A percentile compares a stretch with the other conserved stretches of the same genome.
Conservation (phyloP, 139 green algal genomes). For the Asterochloris erici region DNA sequence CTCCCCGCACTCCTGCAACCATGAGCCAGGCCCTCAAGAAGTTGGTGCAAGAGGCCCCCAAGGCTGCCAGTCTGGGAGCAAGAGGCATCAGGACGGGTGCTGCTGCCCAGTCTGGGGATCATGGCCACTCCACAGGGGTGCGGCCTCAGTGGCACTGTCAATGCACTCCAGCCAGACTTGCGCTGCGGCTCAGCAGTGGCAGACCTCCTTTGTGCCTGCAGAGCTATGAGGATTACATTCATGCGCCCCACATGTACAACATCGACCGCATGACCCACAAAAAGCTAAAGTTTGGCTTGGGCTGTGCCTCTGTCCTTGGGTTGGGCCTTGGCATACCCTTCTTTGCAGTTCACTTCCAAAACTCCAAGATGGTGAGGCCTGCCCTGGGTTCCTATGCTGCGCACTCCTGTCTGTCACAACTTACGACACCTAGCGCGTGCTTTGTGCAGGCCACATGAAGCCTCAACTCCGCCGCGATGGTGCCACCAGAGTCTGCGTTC, state of each 20-base stretch:
- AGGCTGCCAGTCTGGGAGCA: not conserved
- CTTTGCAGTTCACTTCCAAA: constrained; percentile 14
- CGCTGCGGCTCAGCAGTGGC: not conserved
- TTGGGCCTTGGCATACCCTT: constrained; percentile 8
- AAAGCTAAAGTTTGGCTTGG: constrained; percentile 19
- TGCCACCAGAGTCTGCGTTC: not conserved
- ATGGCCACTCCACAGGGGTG: constrained; percentile 17
- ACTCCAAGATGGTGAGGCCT: constrained; percentile 4
- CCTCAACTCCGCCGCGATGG: not conserved
- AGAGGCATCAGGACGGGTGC: constrained; percentile 3
- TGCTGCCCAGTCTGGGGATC: not conserved
- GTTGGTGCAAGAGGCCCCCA: not conserved
- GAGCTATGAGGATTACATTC: constrained; percentile 17
- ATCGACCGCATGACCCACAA: constrained; percentile 5
- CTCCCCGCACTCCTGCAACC: too few species aligned
- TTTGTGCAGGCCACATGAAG: not conserved
- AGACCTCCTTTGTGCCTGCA: not conserved
- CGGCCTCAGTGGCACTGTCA: too few species aligned
- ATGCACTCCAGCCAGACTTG: not conserved
- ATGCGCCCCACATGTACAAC: constrained; percentile 23
- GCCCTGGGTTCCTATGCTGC: not conserved
- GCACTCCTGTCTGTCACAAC: not conserved
- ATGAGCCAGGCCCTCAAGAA: not conserved
- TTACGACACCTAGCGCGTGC: not conserved
- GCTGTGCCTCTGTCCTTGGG: not conserved